A percentile compares a stretch with the other conserved stretches of the same genome.
phyloP scores from a whole-genome alignment of 495 filamentous ascomycete species.

The Neurospora sp. region DNA sequence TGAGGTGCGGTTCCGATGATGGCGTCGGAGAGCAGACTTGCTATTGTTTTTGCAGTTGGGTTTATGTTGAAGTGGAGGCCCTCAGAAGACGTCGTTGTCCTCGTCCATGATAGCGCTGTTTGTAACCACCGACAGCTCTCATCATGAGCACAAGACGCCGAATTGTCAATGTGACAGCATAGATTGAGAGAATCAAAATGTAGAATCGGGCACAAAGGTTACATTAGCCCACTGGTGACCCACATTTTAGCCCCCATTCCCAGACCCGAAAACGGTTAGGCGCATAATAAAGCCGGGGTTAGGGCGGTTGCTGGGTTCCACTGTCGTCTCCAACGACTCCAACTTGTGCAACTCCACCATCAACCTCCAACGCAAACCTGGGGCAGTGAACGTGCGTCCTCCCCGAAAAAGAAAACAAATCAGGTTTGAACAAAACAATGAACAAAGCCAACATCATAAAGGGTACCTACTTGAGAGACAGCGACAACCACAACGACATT shows the following conservation, averaged over 20 bases:
- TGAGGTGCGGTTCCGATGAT: too few relatives aligned
- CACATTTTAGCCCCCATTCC: not conserved
- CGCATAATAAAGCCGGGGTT: not conserved
- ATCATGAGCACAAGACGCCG: not conserved
- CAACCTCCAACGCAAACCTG: not conserved
- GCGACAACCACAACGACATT: not conserved
- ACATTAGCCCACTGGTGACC: not conserved
- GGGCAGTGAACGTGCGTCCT: not conserved
- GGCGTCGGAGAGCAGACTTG: too few relatives aligned
- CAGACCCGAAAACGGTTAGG: not conserved
- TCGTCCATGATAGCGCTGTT: not conserved
- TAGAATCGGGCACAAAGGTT: not conserved
- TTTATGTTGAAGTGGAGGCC: too few relatives aligned
- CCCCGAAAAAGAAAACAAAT: not conserved
- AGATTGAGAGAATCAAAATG: not conserved
- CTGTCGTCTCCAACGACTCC: not conserved
- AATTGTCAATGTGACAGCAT: too few relatives aligned
- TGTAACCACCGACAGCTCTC: not conserved
- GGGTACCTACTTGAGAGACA: not conserved
- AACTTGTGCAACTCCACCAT: not conserved
- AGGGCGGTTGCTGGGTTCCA: not conserved
- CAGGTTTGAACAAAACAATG: not conserved
- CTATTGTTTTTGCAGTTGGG: too few relatives aligned
- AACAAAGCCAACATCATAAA: not conserved
- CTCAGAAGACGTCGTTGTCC: too few relatives aligned